Conservation (phyloP, 345 rosid genomes). For the Microthlaspi erraticum region DNA sequence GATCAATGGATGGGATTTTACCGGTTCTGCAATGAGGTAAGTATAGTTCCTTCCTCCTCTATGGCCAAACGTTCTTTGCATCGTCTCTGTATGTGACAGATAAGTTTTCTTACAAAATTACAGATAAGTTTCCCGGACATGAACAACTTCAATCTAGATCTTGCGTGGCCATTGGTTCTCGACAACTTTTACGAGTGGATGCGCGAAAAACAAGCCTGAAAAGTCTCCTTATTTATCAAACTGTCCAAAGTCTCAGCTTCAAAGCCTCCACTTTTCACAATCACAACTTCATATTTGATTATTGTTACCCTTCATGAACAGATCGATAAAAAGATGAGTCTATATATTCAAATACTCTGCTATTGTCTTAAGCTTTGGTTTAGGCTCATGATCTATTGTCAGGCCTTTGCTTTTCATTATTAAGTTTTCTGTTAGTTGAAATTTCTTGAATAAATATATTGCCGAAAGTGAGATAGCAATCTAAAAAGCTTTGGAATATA, state of each 20-base stretch:
- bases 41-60: not conserved
- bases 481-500: conserved; percentile 17
- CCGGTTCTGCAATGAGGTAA: conserved; percentile 90
- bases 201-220: conserved; percentile 69
- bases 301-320: not conserved
- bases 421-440: not conserved
- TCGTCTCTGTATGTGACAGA: conserved; percentile 15
- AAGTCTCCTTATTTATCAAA: conserved; percentile 23
- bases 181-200: conserved; percentile 99
- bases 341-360: not conserved
- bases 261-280: conserved; percentile 36
- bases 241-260: conserved; percentile 51
- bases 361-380: conserved; percentile 12
- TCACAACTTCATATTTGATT: conserved; percentile 8
- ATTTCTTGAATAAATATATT: not conserved
- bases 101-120: conserved; percentile 34
- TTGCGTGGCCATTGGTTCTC: conserved; percentile 97
- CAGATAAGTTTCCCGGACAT: conserved; percentile 96
- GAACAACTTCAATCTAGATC: conserved; percentile 72
- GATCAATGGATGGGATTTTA: conserved; percentile 94
- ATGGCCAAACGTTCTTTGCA: not conserved
- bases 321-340: not conserved
- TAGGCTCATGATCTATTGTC: conserved; percentile 7
- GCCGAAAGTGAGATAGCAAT: conserved; percentile 18
- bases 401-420: conserved; percentile 25